Evolutionary conservation across 2,329 filamentous ascomycete species (phyloP), one percentile per base, ranked within the genome.

Genomic region (Neoascochyta sp.): DNA sequence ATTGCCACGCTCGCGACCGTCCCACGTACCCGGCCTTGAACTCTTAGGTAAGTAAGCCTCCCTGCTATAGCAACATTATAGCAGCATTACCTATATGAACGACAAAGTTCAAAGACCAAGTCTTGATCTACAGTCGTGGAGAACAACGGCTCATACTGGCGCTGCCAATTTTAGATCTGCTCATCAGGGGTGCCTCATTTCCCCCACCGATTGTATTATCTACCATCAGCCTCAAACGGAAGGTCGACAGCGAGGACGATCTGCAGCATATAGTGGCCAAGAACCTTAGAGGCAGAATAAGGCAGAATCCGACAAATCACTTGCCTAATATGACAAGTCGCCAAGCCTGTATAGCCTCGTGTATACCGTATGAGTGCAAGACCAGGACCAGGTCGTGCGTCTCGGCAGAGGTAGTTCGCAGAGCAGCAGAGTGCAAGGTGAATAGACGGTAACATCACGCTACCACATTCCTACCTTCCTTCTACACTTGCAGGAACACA

Each of bases 381-480:
- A 26, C 35, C 22, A 29, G 16, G 13, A 38, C 17, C 23, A 29
- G 21, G 30, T 33, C 16, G 20, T 29, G 27, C 22, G 30, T 33
- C 29, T 27, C 9, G 30, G 27, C 20, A 33, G 24, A 27, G 32
- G 27, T 30, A 34, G 30, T 16, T 24, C 16, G 19, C 27, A n/a
- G n/a, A n/a, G n/a, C n/a, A n/a, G n/a, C n/a, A n/a, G n/a, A n/a
- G n/a, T n/a, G n/a, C n/a, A n/a, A n/a, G n/a, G n/a, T n/a, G n/a
- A n/a, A n/a, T n/a, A n/a, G n/a, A n/a, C n/a, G n/a, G n/a, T n/a
- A 12, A 34, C 19, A 38, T 34, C 35, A 38, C 35, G 27, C 35
- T 34, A 34, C 27, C 30, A 13, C 20, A 16, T 24, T 33, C 10
- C 30, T 34, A 30, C 27, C 23, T 20, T 20, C 25, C 21, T 17